phyloP scores from a whole-genome alignment of 2,329 filamentous ascomycete genomes.

The Penicillium griseofulvum region DNA sequence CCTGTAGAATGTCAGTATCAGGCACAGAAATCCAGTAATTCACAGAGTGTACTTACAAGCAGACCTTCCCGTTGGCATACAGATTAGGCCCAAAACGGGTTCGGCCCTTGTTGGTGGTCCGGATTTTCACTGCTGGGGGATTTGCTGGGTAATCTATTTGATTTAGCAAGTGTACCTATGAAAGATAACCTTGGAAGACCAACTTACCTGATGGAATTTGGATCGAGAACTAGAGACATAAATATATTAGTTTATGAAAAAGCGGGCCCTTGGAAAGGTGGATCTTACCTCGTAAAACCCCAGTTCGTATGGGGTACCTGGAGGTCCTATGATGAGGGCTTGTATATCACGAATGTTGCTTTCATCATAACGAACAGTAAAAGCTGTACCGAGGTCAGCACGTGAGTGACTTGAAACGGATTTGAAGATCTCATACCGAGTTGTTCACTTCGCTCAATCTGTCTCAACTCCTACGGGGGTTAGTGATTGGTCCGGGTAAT shows the following conservation, averaged over 20 bases:
- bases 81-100: constrained; percentile 97
- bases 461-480: constrained; percentile 13
- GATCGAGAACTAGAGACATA: constrained; percentile 63
- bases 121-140: constrained; percentile 60
- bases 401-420: background rate
- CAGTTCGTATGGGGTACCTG: constrained; percentile 93
- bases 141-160: constrained; percentile 73
- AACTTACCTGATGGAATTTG: constrained; percentile 69
- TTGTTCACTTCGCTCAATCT: constrained; percentile 12
- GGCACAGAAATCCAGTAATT: background rate
- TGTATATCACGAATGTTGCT: constrained; percentile 83
- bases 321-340: constrained; percentile 85
- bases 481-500: background rate
- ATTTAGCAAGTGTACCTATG: background rate
- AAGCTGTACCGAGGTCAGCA: constrained; percentile 52
- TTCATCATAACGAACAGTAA: constrained; percentile 84
- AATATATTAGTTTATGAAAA: background rate
- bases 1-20: constrained; percentile 44
- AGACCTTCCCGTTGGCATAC: constrained; percentile 87
- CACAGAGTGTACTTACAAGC: constrained; percentile 61
- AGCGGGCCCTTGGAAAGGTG: background rate
- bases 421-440: constrained; percentile 6
- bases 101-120: constrained; percentile 84
- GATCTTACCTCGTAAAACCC: constrained; percentile 85
- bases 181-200: background rate